A percentile compares a stretch with the other conserved stretches of the same genome.
Conservation (phyloP, 495 filamentous ascomycete genomes). For the Penicillium chermesinum region DNA sequence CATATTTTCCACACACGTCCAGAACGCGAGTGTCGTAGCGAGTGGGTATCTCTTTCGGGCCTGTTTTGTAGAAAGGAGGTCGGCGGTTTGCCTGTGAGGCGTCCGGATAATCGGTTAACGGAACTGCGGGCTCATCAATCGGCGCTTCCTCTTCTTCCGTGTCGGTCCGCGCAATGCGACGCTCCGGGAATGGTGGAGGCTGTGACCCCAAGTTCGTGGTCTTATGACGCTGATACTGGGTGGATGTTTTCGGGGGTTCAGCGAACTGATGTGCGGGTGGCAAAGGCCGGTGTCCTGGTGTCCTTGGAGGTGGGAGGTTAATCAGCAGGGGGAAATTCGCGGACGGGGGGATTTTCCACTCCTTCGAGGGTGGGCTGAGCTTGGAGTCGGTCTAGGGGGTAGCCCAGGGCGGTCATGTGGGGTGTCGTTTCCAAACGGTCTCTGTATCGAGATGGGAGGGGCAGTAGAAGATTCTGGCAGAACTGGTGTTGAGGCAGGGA, state of each 20-base stretch:
- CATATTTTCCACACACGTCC: conserved; percentile 80
- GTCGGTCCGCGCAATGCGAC: conserved; percentile 20
- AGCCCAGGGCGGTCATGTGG: conserved; percentile 55
- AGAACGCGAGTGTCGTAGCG: conserved; percentile 78
- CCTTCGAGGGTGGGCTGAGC: conserved; percentile 16
- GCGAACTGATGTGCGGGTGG: conserved; percentile 7
- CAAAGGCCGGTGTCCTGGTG: conserved; percentile 15
- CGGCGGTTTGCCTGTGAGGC: conserved; percentile 78
- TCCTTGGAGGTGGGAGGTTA: conserved; percentile 13
- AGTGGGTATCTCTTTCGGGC: conserved; percentile 69
- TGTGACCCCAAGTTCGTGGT: not conserved
- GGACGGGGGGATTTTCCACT: conserved; percentile 31
- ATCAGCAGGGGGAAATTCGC: conserved; percentile 15
- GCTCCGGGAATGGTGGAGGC: conserved; percentile 16
- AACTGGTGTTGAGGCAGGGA: conserved; percentile 22
- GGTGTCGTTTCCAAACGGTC: conserved; percentile 25
- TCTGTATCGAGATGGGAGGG: conserved; percentile 24
- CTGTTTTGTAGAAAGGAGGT: conserved; percentile 66
- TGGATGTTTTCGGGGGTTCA: conserved; percentile 6
- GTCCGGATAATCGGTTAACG: conserved; percentile 68
- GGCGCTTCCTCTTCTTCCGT: conserved; percentile 29
- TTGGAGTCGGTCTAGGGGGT: conserved; percentile 45
- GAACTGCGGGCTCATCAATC: conserved; percentile 26
- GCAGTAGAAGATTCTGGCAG: conserved; percentile 20
- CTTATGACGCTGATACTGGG: not conserved